These are phyloP conservation scores for Rhizophlyctis rosea DNA, from an alignment of 192 early-diverging fungal species.

Conservation along the genomic window DNA sequence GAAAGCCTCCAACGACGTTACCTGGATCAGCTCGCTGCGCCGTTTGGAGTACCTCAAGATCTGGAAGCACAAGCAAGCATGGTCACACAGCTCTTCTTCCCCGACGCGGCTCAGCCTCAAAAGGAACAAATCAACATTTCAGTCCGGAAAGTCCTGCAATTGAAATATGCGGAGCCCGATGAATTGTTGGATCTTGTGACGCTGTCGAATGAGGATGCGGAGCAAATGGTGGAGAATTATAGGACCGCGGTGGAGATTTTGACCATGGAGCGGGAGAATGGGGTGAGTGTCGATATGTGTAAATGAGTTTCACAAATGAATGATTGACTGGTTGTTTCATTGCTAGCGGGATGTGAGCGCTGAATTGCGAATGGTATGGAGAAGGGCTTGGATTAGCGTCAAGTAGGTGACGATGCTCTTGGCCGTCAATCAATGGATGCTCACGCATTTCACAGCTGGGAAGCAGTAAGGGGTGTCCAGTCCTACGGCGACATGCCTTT, in stretches of 20 bases:
- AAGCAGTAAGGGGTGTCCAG: background rate
- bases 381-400: conserved; percentile 9
- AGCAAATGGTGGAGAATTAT: background rate
- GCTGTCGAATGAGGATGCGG: conserved; percentile 3
- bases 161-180: conserved; percentile 1
- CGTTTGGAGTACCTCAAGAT: background rate
- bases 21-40: background rate
- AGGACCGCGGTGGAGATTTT: background rate
- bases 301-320: background rate
- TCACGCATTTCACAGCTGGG: background rate
- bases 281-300: background rate
- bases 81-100: background rate
- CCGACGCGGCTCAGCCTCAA: background rate
- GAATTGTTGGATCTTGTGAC: background rate
- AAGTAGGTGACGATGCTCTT: background rate
- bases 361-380: conserved; percentile 14
- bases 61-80: background rate
- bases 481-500: background rate
- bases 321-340: too few relatives aligned
- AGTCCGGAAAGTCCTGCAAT: background rate
- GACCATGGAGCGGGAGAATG: background rate
- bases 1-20: background rate
- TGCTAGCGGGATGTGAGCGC: background rate
- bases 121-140: background rate
- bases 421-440: background rate